Base-by-base conservation (phyloP, 768 basidiomycete genomes). In the Clitopilus hobsonii region DNA sequence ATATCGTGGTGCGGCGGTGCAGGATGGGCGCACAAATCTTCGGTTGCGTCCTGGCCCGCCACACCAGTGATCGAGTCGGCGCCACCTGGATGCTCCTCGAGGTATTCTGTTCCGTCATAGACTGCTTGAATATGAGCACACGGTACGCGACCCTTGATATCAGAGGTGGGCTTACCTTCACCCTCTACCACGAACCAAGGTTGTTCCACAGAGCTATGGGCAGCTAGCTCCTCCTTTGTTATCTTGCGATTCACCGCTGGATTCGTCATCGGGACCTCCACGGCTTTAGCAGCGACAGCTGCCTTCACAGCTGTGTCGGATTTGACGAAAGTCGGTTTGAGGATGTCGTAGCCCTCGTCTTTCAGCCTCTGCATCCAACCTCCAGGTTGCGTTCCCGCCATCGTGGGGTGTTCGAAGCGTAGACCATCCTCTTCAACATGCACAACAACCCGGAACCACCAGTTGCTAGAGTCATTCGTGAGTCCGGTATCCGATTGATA, bases 311-410 rank as follows among this genome's bases (percentile, higher is more conserved):
- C 49, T 24, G 52, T 25, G 2, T 50, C 51, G 11, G 51, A 32
- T 13, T 60, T 60, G 53, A 51, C 54, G 52, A 79, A 82, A 4
- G 58, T 36, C 0, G 82, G 83, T 13, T 70, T 69, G 6, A 71
- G 61, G 13, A 79, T 68, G 56, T 84, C 74, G 6, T 65, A 53
- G 0, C 80, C 81, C 16, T 64, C 67, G 8, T 67, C 64, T 65
- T 82, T 81, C 57, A 83, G 62, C 11, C 82, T 71, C 62, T 82
- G 74, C 84, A 86, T 85, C 85, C 85, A 86, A 2, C 84, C 83
- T 5, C 78, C 77, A 18, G 72, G 56, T 32, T 69, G 68, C 4
- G 66, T 66, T 5, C 80, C 83, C 0, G 75, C 77, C 61, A 75
- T 67, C 62, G 25, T 81, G 0, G 84, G 84, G 63, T 86, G 84